Conservation (phyloP, 2,329 filamentous ascomycete species). For the Coniochaeta sp. region DNA sequence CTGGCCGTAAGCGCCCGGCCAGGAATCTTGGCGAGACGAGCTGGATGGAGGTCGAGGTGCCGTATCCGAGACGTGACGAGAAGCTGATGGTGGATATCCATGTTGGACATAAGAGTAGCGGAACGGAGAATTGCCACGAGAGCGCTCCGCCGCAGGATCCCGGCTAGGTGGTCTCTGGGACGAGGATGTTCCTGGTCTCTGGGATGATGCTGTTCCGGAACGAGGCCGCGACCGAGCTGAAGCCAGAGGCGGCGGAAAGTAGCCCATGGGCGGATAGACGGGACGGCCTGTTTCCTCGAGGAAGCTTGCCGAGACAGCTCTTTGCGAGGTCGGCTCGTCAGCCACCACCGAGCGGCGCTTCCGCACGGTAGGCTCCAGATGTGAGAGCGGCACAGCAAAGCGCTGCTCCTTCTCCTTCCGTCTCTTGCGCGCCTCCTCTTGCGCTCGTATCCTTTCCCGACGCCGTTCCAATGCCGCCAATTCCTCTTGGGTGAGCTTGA, state of each 20-base stretch:
- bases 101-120: conserved; percentile 36
- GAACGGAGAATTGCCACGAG: conserved; percentile 33
- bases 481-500: conserved; percentile 74
- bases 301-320: background rate
- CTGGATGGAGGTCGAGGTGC: conserved; percentile 19
- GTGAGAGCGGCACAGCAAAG: conserved; percentile 45
- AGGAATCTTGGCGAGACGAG: conserved; percentile 22
- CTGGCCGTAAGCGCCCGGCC: conserved; percentile 9
- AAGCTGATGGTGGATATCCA: conserved; percentile 15
- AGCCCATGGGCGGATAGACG: conserved; percentile 39
- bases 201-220: conserved; percentile 33
- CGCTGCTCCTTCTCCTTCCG: conserved; percentile 36
- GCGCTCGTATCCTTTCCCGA: conserved; percentile 49
- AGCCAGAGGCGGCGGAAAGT: conserved; percentile 39
- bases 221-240: conserved; percentile 31
- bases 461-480: conserved; percentile 70
- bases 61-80: conserved; percentile 39
- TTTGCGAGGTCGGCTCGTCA: background rate
- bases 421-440: conserved; percentile 24
- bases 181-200: conserved; percentile 25
- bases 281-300: background rate
- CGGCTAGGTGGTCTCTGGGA: conserved; percentile 21
- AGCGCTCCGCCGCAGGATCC: conserved; percentile 17
- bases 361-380: conserved; percentile 34
- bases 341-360: background rate